Evolutionary conservation across 768 basidiomycete genomes (phyloP), one percentile per base, ranked within the genome.

Genomic region (Cyclocybe cylindracea): DNA sequence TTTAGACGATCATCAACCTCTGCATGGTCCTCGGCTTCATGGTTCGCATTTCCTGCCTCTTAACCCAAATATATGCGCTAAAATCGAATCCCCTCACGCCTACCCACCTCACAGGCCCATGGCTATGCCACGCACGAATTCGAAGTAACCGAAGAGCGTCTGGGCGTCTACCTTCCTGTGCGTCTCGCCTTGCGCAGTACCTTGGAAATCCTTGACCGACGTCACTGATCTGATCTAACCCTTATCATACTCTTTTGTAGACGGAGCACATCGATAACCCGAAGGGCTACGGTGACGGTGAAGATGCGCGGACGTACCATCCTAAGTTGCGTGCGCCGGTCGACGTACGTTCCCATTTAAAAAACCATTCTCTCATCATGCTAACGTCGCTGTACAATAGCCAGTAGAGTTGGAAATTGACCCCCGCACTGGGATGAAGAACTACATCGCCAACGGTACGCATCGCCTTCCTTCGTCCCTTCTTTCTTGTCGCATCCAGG

Each of bases 231-330:
- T 40, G 34, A 10, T 18, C 24, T 16, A 5, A 10, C 1, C 24
- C 46, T 51, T 35, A 35, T 29, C 16, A 19, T 47, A 19, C 18
- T 37, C 9, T 13, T 13, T 41, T n/a, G 42, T 34, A 89, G 85
- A 81, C 79, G 0, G 89, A 94, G 66, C 93, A 96, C 65, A 94
- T 94, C 61, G 93, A 96, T 64, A 96, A 96, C 61, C 93, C 92
- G 2, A 91, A 89, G 66, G 92, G 91, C 10, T 95, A 94, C 60
- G 91, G 87, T 1, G 85, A 84, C 13, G 87, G 87, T 24, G 85
- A 91, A 66, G 93, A 98, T 66, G 82, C 94, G 1, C 76, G 91
- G 38, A 77, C 78, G 61, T 92, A 87, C 60, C 81, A 96, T 61
- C 82, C 86, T 0, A 75, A 79, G 14, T 78, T 98, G 7, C 84